A percentile compares a stretch with the other conserved stretches of the same genome.
phyloP scores from a whole-genome alignment of 176 grass and related monocot genomes.

The Carex parvula region DNA sequence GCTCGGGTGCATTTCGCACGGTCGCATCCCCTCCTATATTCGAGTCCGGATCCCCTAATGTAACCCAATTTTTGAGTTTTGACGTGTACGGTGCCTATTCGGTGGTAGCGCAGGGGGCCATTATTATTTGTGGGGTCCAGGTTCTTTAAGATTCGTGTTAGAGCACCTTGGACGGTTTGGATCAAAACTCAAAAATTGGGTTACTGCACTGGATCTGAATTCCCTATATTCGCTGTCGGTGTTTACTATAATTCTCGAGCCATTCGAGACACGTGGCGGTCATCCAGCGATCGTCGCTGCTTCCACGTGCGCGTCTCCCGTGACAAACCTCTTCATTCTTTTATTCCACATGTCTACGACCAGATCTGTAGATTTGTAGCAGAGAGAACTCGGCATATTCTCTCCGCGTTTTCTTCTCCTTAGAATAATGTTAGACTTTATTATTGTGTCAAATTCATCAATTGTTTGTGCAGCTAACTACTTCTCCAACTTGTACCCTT shows the following conservation, averaged over 20 bases:
- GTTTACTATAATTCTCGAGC: slow-evolving; percentile 28
- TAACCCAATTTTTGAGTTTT: too few species aligned
- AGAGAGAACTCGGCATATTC: slow-evolving; percentile 15
- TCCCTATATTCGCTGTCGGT: slow-evolving; percentile 22
- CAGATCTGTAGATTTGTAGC: slow-evolving; percentile 27
- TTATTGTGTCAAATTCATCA: slow-evolving; percentile 21
- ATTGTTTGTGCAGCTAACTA: not conserved
- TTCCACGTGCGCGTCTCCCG: slow-evolving; percentile 32
- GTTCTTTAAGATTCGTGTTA: too few species aligned
- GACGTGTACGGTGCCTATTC: too few species aligned
- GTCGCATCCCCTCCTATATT: slow-evolving; percentile 1
- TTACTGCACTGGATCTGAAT: too few species aligned
- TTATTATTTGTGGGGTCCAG: too few species aligned
- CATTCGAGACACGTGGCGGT: slow-evolving; percentile 31
- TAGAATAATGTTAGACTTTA: slow-evolving; percentile 35
- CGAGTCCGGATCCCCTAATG: too few species aligned
- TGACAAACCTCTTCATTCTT: slow-evolving; percentile 10
- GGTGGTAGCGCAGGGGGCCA: too few species aligned
- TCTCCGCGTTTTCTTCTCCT: slow-evolving; percentile 27
- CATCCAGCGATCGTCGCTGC: slow-evolving; percentile 23
- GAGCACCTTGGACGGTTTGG: too few species aligned
- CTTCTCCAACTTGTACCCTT: not conserved
- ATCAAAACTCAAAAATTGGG: too few species aligned
- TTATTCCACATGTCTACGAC: not conserved
- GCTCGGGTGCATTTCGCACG: not conserved